A percentile compares a stretch with the other conserved stretches of the same genome.
Evolutionary conservation across 768 basidiomycete genomes (phyloP).

Genomic region (Tulasnella sp.): DNA sequence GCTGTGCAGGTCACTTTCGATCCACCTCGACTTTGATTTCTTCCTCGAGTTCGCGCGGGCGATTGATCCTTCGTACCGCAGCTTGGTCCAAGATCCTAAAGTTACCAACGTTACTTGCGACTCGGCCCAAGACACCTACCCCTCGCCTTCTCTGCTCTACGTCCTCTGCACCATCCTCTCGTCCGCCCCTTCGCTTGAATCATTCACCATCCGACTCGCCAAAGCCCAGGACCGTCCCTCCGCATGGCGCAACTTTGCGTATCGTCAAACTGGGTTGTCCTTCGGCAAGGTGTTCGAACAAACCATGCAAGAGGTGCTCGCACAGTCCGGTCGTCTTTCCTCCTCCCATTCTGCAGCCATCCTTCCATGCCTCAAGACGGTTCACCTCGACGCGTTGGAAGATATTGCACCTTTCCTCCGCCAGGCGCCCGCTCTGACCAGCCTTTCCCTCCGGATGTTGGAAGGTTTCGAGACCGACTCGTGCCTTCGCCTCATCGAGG

Average conservation of each 20-base stretch:
- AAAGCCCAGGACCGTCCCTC: slow-evolving; percentile 5
- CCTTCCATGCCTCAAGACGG: background rate
- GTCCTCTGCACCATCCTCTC: slow-evolving; percentile 1
- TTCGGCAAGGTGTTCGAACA: background rate
- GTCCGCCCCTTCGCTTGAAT: background rate
- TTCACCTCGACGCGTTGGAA: slow-evolving; percentile 11
- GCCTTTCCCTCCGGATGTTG: slow-evolving; percentile 7
- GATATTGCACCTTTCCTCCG: background rate
- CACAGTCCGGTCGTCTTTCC: background rate
- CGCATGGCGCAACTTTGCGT: slow-evolving; percentile 5
- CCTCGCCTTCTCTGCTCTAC: background rate
- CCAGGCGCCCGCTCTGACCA: background rate
- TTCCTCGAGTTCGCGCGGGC: slow-evolving; percentile 4
- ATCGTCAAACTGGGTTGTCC: background rate
- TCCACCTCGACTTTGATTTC: slow-evolving; percentile 10
- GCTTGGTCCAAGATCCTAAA: background rate
- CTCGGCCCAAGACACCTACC: background rate
- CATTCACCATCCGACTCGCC: slow-evolving; percentile 1
- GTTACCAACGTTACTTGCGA: background rate
- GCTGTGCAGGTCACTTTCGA: background rate
- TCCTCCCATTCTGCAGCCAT: background rate
- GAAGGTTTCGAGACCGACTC: slow-evolving; percentile 2
- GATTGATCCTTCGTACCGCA: slow-evolving; percentile 5
- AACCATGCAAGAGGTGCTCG: background rate
- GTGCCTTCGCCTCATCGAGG: background rate